A percentile compares a stretch with the other conserved stretches of the same genome.
Conservation (phyloP, 768 basidiomycete genomes). For the Lactarius trivialis region DNA sequence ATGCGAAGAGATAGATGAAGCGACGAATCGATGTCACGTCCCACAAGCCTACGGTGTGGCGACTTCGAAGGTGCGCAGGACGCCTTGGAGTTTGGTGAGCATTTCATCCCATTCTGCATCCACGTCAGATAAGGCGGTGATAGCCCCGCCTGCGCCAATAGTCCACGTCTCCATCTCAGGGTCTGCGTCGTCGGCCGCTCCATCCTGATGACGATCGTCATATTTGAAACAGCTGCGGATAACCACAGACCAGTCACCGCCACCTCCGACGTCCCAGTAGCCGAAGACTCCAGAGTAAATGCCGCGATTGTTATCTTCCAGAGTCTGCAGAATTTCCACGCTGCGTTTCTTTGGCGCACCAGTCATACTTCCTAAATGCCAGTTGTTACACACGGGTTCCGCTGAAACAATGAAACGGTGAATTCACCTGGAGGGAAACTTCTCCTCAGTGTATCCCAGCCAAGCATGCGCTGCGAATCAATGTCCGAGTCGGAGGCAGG, state of each 20-base stretch:
- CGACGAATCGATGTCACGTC: neutral
- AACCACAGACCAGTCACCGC: slow-evolving; percentile 88
- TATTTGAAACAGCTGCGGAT: slow-evolving; percentile 89
- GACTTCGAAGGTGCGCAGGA: slow-evolving; percentile 55
- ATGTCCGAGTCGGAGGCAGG: slow-evolving; percentile 24
- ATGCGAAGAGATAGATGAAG: neutral
- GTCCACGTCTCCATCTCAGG: slow-evolving; percentile 52
- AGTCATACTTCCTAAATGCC: slow-evolving; percentile 80
- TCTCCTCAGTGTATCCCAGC: slow-evolving; percentile 70
- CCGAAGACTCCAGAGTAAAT: slow-evolving; percentile 93
- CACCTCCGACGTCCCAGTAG: slow-evolving; percentile 85
- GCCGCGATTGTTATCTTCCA: slow-evolving; percentile 67
- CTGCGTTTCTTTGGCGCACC: slow-evolving; percentile 94
- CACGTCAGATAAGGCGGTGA: slow-evolving; percentile 85
- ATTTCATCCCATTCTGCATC: slow-evolving; percentile 94
- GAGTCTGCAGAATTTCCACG: slow-evolving; percentile 76
- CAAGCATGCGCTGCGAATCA: slow-evolving; percentile 44
- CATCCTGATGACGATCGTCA: slow-evolving; percentile 32
- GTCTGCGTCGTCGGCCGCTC: slow-evolving; percentile 2
- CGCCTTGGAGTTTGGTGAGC: slow-evolving; percentile 75
- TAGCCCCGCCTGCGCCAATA: slow-evolving; percentile 92
- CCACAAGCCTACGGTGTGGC: neutral
- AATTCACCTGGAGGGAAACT: slow-evolving; percentile 80
- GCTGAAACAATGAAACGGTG: neutral
- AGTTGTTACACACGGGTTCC: neutral